These are phyloP conservation scores for Mycena vulgaris DNA, from an alignment of 768 basidiomycete genomes.

Conservation along the genomic window DNA sequence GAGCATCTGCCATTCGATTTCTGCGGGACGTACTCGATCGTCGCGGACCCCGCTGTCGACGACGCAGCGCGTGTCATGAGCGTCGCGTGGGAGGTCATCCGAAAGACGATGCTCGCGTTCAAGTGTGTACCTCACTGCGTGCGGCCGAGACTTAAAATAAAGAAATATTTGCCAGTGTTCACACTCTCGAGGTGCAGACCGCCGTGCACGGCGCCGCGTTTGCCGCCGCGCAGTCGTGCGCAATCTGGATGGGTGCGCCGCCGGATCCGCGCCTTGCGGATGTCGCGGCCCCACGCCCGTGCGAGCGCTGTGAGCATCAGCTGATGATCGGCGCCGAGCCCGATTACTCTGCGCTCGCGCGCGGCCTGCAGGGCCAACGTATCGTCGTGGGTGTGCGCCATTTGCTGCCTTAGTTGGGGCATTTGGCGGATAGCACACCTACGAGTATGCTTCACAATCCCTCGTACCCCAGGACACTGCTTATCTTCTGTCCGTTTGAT, in stretches of 20 bases:
- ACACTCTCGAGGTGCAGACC: not conserved
- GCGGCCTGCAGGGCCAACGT: not conserved
- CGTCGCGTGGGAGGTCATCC: slow-evolving; percentile 15
- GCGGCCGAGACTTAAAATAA: not conserved
- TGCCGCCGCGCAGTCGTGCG: not conserved
- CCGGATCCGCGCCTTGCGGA: not conserved
- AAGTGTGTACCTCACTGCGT: not conserved
- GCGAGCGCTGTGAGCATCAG: slow-evolving; percentile 14
- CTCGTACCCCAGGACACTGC: too few species aligned
- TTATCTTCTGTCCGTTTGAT: too few species aligned
- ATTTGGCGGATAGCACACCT: too few species aligned
- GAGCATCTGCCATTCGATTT: slow-evolving; percentile 3
- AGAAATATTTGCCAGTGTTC: not conserved
- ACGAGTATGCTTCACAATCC: too few species aligned
- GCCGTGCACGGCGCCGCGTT: not conserved
- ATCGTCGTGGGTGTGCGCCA: not conserved
- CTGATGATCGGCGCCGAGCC: not conserved
- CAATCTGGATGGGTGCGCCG: slow-evolving; percentile 9
- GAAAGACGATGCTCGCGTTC: not conserved
- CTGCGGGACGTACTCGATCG: slow-evolving; percentile 10
- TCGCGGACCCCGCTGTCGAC: slow-evolving; percentile 1
- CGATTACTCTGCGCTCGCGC: not conserved
- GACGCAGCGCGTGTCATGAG: not conserved
- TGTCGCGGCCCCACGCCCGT: not conserved
- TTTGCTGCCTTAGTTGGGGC: too few species aligned